These are phyloP conservation scores for Eucalyptus pauciflora DNA, from an alignment of 345 rosid genomes.

Conservation along the genomic window DNA sequence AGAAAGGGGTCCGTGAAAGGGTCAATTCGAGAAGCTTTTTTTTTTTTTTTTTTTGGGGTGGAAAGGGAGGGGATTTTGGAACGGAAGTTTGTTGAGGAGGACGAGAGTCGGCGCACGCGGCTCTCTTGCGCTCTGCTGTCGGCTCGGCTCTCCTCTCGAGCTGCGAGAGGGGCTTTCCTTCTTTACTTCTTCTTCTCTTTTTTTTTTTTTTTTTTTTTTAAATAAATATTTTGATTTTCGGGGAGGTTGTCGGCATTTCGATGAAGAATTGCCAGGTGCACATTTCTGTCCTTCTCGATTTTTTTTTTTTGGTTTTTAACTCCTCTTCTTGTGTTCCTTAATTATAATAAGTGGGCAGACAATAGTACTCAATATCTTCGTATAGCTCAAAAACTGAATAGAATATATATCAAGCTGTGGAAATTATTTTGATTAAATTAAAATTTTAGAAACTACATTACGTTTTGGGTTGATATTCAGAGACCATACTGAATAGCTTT, in stretches of 20 bases:
- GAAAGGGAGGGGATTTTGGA: background rate
- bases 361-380: accelerated
- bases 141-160: background rate
- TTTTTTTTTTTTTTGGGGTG: too few relatives aligned
- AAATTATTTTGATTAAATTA: background rate
- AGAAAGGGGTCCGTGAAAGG: background rate
- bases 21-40: background rate
- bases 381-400: accelerated
- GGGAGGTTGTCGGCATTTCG: background rate
- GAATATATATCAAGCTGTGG: accelerated
- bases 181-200: too few relatives aligned
- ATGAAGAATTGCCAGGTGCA: background rate
- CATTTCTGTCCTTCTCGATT: background rate
- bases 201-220: accelerated
- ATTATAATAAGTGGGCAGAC: too few relatives aligned
- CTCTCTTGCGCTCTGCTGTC: background rate
- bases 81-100: background rate
- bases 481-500: too few relatives aligned
- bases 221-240: background rate
- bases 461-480: accelerated
- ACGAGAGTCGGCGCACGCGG: background rate
- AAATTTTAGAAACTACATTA: background rate
- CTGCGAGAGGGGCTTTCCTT: background rate
- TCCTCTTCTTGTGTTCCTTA: too few relatives aligned
- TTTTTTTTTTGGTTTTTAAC: too few relatives aligned